Evolutionary conservation across 805 yeast species (phyloP), one percentile per base, ranked within the genome.

Genomic region (Maudiozyma barnettii): DNA sequence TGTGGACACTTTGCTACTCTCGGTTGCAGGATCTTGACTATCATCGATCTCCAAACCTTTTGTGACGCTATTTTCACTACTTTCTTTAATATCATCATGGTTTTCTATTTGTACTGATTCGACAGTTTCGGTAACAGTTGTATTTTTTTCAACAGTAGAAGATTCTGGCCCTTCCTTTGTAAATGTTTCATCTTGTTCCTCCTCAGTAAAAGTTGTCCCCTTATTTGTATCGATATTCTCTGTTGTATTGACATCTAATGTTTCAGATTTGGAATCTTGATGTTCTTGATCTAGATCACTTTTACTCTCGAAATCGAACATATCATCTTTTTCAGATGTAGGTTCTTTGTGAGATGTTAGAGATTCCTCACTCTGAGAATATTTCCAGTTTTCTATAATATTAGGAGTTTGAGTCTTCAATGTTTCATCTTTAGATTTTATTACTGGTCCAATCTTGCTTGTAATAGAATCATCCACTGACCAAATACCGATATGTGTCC

Each of bases 401-500:
- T 13, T 39, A 2, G 38, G 8, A 3, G 42, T 18, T 14, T 13
- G 18, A n/a, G 26, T 5, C 2, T 29, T 20, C 5, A 10, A n/a
- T 3, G 46, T 48, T 9, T 45, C 49, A 22, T 46, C 45, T 5
- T 43, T 44, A 19, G 44, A 39, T 6, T 45, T 43, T n/a, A 43
- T 40, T 9, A 51, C 14, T 5, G 69, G 69, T 2, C 60, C 62
- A 13, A 66, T 49, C 26, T 56, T 59, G 6, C 56, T 41, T 3
- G 49, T 43, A 12, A 59, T 44, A 5, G 63, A 45, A 48, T 60
- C 63, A 30, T 69, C 74, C 3, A 66, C 61, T 49, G 82, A 85
- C 90, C 91, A 84, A 29, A 81, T 73, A 5, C 97, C 97, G 20
- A 82, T 64, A 52, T 87, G 79, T 8, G 95, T 73, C 91, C 95